Percentiles rank a stretch among this genome's conserved stretches.
Evolutionary conservation across 441 rosid genomes (phyloP).

Genomic region (Pelargonium australe): DNA sequence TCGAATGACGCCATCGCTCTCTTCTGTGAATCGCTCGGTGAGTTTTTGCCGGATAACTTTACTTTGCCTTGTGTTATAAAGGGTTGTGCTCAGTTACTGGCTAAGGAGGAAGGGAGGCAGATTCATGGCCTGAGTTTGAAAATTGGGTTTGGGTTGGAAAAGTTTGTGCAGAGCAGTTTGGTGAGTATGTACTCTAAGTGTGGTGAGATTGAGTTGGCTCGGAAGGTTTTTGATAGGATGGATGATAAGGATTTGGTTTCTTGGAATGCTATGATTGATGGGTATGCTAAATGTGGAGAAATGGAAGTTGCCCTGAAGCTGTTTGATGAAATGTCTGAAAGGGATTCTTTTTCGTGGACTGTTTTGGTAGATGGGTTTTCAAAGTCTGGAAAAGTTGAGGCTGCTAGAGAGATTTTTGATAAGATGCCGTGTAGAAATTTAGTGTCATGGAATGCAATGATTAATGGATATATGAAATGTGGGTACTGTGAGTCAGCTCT

Average conservation of each 20-base stretch:
- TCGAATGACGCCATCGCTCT: conserved; percentile 37
- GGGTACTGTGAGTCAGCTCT: conserved; percentile 30
- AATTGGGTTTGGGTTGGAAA: conserved; percentile 36
- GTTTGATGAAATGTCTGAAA: conserved; percentile 45
- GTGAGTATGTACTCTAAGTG: conserved; percentile 44
- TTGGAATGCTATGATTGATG: conserved; percentile 48
- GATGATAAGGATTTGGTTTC: conserved; percentile 37
- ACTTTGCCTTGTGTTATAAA: conserved; percentile 44
- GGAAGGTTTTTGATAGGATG: conserved; percentile 40
- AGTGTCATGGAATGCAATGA: conserved; percentile 48
- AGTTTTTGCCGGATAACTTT: conserved; percentile 34
- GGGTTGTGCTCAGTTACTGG: conserved; percentile 40
- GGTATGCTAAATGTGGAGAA: conserved; percentile 35
- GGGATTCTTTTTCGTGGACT: conserved; percentile 47
- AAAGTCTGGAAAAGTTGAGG: conserved; percentile 31
- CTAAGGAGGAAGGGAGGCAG: conserved; percentile 42
- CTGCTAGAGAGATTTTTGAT: conserved; percentile 43
- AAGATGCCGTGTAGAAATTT: conserved; percentile 36
- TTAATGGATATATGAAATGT: conserved; percentile 43
- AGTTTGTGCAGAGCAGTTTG: conserved; percentile 45
- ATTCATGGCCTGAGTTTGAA: conserved; percentile 43
- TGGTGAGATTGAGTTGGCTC: conserved; percentile 30
- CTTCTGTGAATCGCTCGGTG: conserved; percentile 28
- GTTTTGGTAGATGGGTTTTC: conserved; percentile 44
- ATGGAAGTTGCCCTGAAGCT: conserved; percentile 32